These are phyloP conservation scores for Maudiozyma serrabonitensis DNA, from an alignment of 805 yeast genomes.

Conservation along the genomic window DNA sequence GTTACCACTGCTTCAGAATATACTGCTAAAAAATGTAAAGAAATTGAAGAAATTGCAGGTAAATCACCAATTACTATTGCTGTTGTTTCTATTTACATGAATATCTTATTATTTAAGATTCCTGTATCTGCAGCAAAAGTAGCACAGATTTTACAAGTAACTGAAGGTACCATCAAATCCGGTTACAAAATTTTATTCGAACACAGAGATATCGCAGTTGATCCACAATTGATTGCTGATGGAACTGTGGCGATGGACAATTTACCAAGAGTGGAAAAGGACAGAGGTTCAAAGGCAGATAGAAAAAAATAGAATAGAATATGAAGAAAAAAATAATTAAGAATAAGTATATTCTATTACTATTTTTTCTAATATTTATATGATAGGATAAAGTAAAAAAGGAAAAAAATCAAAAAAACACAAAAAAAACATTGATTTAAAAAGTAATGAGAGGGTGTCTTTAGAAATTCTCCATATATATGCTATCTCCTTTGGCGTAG, in stretches of 20 bases:
- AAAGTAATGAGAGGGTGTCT: too few relatives aligned
- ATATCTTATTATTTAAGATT: conserved; percentile 77
- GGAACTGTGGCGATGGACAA: conserved; percentile 25
- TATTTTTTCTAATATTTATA: too few relatives aligned
- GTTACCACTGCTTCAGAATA: conserved; percentile 88
- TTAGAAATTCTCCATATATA: too few relatives aligned
- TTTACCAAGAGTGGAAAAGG: conserved; percentile 26
- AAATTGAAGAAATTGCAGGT: conserved; percentile 89
- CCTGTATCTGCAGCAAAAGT: conserved; percentile 69
- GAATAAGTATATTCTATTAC: not conserved
- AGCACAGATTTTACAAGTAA: conserved; percentile 88
- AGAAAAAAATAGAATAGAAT: conserved; percentile 3
- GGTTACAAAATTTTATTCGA: conserved; percentile 76
- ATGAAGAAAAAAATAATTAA: not conserved
- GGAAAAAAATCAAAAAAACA: not conserved
- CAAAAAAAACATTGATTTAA: not conserved
- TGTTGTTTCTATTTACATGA: conserved; percentile 93
- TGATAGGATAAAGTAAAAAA: too few relatives aligned
- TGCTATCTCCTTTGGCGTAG: too few relatives aligned
- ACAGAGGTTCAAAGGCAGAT: conserved; percentile 16
- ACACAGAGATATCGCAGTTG: conserved; percentile 55
- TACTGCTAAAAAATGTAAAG: conserved; percentile 83
- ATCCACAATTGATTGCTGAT: conserved; percentile 25
- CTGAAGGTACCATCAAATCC: conserved; percentile 94
- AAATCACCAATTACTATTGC: conserved; percentile 96